These are phyloP conservation scores for Fomitopsis schrenkii DNA, from an alignment of 1,284 basidiomycete genomes.

Conservation along the genomic window DNA sequence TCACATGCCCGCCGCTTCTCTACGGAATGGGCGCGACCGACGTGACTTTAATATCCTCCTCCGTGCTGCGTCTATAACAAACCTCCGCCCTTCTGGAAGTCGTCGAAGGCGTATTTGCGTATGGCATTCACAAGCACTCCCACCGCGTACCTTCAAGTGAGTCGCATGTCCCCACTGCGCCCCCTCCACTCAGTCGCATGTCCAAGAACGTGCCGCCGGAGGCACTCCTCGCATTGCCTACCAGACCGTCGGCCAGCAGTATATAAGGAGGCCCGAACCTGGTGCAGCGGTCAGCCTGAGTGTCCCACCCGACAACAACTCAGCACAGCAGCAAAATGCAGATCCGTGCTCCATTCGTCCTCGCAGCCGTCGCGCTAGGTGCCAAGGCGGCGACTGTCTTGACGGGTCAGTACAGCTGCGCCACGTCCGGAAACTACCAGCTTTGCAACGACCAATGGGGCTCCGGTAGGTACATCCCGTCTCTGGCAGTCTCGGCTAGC, in stretches of 20 bases:
- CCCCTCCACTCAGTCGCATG: neutral
- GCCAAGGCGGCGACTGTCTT: conserved; percentile 15
- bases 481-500: neutral
- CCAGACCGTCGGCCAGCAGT: neutral
- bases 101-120: neutral
- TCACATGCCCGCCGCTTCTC: neutral
- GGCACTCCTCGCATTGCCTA: neutral
- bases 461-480: conserved; percentile 26
- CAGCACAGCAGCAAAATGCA: neutral
- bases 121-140: neutral
- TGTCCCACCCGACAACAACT: neutral
- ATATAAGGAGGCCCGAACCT: neutral
- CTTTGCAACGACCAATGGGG: conserved; percentile 61
- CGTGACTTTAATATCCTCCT: neutral
- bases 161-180: neutral
- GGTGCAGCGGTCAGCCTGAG: neutral
- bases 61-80: neutral
- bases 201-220: neutral
- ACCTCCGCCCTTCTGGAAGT: neutral
- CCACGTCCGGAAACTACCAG: conserved; percentile 41
- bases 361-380: neutral
- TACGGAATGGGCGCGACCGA: neutral
- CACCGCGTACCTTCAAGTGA: neutral
- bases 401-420: conserved; percentile 40
- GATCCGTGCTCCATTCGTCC: conserved; percentile 1